phyloP scores from a whole-genome alignment of 179 eudicot genomes.

The Spergularia azorica region DNA sequence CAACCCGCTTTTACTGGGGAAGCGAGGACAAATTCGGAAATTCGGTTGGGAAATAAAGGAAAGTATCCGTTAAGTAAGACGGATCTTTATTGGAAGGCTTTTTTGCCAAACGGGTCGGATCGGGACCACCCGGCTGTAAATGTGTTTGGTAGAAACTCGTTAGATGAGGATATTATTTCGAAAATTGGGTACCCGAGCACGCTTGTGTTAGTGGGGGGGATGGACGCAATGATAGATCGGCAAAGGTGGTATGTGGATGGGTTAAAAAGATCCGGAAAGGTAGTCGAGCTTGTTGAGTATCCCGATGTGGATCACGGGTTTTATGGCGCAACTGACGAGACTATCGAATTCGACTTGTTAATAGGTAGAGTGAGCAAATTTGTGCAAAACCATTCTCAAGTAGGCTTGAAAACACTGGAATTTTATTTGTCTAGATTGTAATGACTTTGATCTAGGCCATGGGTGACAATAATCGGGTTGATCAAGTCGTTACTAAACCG shows the following conservation, averaged over 20 bases:
- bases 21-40: conserved; percentile 36
- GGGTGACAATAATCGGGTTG: too few species aligned
- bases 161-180: conserved; percentile 16
- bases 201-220: conserved; percentile 28
- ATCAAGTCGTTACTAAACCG: too few species aligned
- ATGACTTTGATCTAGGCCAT: too few species aligned
- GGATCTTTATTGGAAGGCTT: conserved; percentile 38
- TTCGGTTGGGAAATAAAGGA: conserved; percentile 1
- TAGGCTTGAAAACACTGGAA: too few species aligned
- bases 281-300: conserved; percentile 25
- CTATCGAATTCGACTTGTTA: conserved; percentile 11
- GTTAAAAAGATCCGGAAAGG: conserved; percentile 28
- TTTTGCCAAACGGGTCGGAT: conserved; percentile 38
- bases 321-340: conserved; percentile 9
- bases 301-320: conserved; percentile 28
- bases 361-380: conserved; percentile 22
- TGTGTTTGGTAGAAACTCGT: conserved; percentile 20
- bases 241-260: conserved; percentile 22
- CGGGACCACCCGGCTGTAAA: conserved; percentile 35
- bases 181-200: conserved; percentile 23
- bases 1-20: conserved; percentile 47
- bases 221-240: conserved; percentile 34
- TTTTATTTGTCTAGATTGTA: too few species aligned
- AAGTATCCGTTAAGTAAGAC: conserved; percentile 18
- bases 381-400: conserved; percentile 3